phyloP scores from a whole-genome alignment of 2,329 filamentous ascomycete species.

The Zymoseptoria ardabiliae region DNA sequence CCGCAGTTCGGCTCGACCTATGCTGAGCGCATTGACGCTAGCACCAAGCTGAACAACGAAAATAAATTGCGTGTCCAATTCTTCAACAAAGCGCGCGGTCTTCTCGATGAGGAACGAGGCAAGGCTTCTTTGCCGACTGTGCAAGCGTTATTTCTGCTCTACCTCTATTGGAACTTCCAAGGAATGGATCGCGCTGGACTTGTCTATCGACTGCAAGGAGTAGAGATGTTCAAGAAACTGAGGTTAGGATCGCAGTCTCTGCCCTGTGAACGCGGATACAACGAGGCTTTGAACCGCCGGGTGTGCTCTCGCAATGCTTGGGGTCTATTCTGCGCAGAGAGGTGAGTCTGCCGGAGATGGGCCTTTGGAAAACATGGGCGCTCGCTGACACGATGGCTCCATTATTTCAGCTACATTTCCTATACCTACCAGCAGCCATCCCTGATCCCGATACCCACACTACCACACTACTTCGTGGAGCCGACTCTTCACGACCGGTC shows the following conservation, averaged over 20 bases:
- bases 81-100: not conserved
- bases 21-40: not conserved
- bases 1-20: not conserved
- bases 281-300: not conserved
- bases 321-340: not conserved
- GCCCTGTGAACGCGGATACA: not conserved
- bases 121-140: not conserved
- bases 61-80: not conserved
- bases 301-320: not conserved
- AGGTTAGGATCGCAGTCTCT: not conserved
- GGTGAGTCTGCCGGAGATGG: not conserved
- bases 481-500: not conserved
- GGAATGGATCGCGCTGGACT: not conserved
- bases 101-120: not conserved
- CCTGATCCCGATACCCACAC: not conserved
- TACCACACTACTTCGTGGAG: not conserved
- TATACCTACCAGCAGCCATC: not conserved
- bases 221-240: not conserved
- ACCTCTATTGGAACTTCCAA: not conserved
- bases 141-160: not conserved
- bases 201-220: not conserved
- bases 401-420: not conserved
- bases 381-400: not conserved
- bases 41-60: not conserved
- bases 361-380: not conserved